phyloP scores from a whole-genome alignment of 805 yeast species.

The Candida tammaniensis region DNA sequence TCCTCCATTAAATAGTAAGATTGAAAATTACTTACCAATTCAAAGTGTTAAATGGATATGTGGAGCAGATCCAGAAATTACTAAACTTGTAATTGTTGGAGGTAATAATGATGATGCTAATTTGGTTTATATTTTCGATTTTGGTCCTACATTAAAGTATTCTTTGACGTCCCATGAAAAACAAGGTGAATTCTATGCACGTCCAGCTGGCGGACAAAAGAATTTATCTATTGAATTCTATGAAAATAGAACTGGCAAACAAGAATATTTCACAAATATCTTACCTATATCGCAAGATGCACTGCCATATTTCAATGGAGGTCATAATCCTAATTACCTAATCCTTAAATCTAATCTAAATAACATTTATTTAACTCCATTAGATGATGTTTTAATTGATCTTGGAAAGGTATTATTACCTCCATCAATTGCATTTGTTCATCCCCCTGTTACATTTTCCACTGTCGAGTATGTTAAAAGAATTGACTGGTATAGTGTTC shows the following conservation, averaged over 20 bases:
- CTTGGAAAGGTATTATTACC: slow-evolving; percentile 55
- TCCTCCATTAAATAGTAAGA: slow-evolving; percentile 9
- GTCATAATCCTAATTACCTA: slow-evolving; percentile 70
- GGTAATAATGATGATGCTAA: slow-evolving; percentile 46
- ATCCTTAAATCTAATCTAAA: slow-evolving; percentile 62
- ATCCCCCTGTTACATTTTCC: slow-evolving; percentile 64
- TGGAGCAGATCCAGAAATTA: slow-evolving; percentile 73
- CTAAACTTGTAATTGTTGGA: slow-evolving; percentile 69
- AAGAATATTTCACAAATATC: slow-evolving; percentile 26
- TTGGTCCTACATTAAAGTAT: slow-evolving; percentile 77
- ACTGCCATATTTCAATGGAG: slow-evolving; percentile 77
- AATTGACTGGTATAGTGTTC: slow-evolving; percentile 77
- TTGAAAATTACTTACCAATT: slow-evolving; percentile 37
- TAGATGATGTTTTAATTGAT: slow-evolving; percentile 36
- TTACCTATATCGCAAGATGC: slow-evolving; percentile 31
- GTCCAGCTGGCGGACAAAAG: slow-evolving; percentile 45
- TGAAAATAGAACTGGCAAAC: slow-evolving; percentile 14
- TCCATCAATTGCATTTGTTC: slow-evolving; percentile 72
- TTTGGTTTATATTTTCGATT: slow-evolving; percentile 54
- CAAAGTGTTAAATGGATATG: slow-evolving; percentile 73
- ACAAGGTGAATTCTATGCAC: slow-evolving; percentile 76
- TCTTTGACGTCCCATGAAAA: slow-evolving; percentile 78
- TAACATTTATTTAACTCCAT: slow-evolving; percentile 58
- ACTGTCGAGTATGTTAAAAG: slow-evolving; percentile 52
- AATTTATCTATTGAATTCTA: slow-evolving; percentile 25